Conservation (phyloP, 2,329 filamentous ascomycete species). For the Leptoxyphium fumago region DNA sequence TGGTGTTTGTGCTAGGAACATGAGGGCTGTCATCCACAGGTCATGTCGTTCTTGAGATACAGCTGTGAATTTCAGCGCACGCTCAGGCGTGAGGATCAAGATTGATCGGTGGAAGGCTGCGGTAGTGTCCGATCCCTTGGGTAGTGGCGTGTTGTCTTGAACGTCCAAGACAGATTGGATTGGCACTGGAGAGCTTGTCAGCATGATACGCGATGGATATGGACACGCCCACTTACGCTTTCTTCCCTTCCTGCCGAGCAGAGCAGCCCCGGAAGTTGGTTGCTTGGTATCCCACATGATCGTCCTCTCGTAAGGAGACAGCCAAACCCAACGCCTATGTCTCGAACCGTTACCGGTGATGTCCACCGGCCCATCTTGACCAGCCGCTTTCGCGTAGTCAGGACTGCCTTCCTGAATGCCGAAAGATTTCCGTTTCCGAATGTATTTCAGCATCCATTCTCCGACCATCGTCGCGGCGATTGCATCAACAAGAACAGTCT, state of each 20-base stretch:
- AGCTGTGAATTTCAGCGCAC: conserved; percentile 91
- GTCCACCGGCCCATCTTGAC: conserved; percentile 48
- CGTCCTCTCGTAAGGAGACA: conserved; percentile 87
- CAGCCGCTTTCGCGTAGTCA: conserved; percentile 33
- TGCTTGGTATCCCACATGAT: conserved; percentile 99
- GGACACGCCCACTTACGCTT: conserved; percentile 54
- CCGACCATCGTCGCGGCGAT: conserved; percentile 98
- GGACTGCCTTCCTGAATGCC: conserved; percentile 53
- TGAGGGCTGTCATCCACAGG: conserved; percentile 84
- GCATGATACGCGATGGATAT: conserved; percentile 12
- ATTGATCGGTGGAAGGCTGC: conserved; percentile 77
- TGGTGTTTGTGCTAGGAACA: conserved; percentile 85
- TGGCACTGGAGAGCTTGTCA: conserved; percentile 44
- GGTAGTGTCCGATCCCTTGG: conserved; percentile 39
- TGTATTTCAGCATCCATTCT: conserved; percentile 92
- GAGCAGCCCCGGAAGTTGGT: conserved; percentile 68
- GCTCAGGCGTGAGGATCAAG: conserved; percentile 79
- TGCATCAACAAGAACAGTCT: conserved; percentile 71
- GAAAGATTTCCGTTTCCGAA: conserved; percentile 78
- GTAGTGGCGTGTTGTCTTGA: conserved; percentile 78
- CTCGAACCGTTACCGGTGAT: conserved; percentile 51
- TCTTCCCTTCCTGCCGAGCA: conserved; percentile 87
- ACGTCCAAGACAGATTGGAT: conserved; percentile 97
- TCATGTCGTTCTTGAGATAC: conserved; percentile 73
- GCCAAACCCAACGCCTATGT: conserved; percentile 97